A percentile compares a stretch with the other conserved stretches of the same genome.
Evolutionary conservation across 2,329 filamentous ascomycete genomes (phyloP).

Genomic region (Colletotrichum magnum): DNA sequence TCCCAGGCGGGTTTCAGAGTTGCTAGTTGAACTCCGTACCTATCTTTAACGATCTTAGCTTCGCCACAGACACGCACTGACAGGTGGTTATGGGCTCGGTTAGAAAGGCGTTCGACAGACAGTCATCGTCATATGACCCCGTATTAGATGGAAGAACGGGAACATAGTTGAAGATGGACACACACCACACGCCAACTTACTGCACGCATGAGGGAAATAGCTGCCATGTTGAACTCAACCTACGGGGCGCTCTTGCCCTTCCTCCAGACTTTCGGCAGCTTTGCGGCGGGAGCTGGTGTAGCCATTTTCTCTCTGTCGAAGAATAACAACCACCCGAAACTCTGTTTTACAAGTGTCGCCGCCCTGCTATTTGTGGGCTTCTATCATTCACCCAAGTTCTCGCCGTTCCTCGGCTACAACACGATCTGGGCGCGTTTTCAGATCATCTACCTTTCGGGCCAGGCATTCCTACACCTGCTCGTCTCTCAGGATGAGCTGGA

Average conservation of each 20-base stretch:
- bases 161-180: neutral
- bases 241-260: neutral
- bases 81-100: no score
- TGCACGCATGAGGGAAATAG: neutral
- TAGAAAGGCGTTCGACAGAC: no score
- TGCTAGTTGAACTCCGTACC: no score
- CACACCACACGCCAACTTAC: neutral
- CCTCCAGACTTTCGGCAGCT: neutral
- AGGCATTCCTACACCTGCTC: neutral
- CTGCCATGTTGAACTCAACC: neutral
- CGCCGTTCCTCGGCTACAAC: neutral
- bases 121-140: no score
- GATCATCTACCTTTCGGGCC: slow-evolving; percentile 6
- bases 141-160: no score
- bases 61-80: no score
- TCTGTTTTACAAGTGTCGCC: neutral
- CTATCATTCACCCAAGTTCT: neutral
- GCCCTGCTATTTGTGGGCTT: neutral
- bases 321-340: neutral
- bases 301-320: neutral
- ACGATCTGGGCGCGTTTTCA: slow-evolving; percentile 6
- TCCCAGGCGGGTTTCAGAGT: no score
- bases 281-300: neutral
- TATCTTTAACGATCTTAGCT: no score
- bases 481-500: neutral